Evolutionary conservation across 768 basidiomycete genomes (phyloP), one percentile per base, ranked within the genome.

Genomic region (Phaffia australis): DNA sequence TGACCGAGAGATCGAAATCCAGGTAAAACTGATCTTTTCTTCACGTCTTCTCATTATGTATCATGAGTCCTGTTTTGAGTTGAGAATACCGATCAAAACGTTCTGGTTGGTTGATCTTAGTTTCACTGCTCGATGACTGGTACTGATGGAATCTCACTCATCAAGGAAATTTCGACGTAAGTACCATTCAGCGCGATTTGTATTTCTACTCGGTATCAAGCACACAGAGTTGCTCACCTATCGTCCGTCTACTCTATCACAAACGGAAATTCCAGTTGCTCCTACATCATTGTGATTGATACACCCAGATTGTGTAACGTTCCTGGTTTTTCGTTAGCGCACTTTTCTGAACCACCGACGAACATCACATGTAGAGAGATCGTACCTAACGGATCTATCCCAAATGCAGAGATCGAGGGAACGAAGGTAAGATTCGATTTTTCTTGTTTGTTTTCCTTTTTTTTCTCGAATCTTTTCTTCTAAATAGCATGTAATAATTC

Each of bases 81-180:
- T 14, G 29, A 15, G 27, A 23, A 21, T 21, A 30, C 35, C 11
- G 35, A 42, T 42, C 35, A 42, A 11, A 42, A 42, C 11, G 6
- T 42, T 42, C 11, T 11, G 11, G 11, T 42, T 42, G 35, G 6
- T 42, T 42, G 6, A 11, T 0, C 29, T 0, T 58, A 93, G 88
- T 93, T 91, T 75, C 92, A 97, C 77, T 97, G 92, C 77, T 89
- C 89, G 69, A 89, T 90, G 88, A 87, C 88, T 62, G 89, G 88
- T 80, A 84, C 88, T 51, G 92, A 97, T 78, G 84, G 83, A 47
- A 89, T 97, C 71, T 81, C 88, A 63, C 87, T 92, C 73, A 85
- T 97, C 73, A 92, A 93, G 75, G 92, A 95, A 80, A 82, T 89
- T 47, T 87, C 87, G 75, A 93, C 88, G 49, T 99, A 51, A 61